Conservation (phyloP, 202 grass and related monocot species). For the Zizania palustris region DNA sequence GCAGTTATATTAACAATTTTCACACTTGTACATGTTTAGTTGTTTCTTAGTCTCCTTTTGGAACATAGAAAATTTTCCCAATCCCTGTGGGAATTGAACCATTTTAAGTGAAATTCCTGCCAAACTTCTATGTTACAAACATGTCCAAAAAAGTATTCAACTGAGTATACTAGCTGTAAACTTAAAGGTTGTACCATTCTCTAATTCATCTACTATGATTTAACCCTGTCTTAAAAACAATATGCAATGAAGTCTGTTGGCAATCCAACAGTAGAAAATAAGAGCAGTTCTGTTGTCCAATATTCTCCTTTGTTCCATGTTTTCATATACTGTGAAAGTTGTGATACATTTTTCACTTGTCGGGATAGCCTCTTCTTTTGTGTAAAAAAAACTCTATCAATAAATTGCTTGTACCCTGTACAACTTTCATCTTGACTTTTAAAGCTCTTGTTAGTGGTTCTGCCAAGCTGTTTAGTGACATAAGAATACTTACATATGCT, state of each 20-base stretch:
- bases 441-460: conserved; percentile 11
- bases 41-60: conserved; percentile 19
- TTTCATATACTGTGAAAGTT: background rate
- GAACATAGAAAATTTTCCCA: background rate
- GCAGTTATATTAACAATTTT: conserved; percentile 26
- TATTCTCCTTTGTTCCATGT: background rate
- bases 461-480: conserved; percentile 23
- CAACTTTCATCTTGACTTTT: conserved; percentile 9
- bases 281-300: background rate
- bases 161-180: background rate
- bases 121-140: background rate
- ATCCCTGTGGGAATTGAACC: background rate
- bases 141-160: conserved; percentile 4
- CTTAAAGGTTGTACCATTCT: conserved; percentile 19
- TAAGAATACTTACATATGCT: conserved; percentile 21
- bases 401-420: conserved; percentile 14
- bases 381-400: conserved; percentile 6
- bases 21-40: background rate
- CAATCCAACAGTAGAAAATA: conserved; percentile 5
- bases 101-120: background rate
- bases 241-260: background rate
- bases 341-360: background rate
- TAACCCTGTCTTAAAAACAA: conserved; percentile 11
- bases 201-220: background rate
- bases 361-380: background rate